phyloP scores from a whole-genome alignment of 2,329 filamentous ascomycete genomes.

The Alternaria viburni region DNA sequence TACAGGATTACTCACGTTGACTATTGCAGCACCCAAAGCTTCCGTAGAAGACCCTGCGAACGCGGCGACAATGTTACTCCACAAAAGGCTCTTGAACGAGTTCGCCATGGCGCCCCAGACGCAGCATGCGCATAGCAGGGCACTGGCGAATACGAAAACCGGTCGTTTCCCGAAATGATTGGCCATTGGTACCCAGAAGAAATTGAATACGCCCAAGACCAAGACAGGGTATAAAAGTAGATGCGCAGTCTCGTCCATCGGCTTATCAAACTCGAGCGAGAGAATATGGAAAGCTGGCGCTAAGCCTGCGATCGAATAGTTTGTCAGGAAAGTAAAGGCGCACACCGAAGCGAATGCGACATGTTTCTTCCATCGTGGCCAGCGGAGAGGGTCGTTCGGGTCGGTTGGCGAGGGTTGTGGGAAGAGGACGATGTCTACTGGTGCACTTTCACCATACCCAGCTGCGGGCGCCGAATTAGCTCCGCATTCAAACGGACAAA shows the following conservation, averaged over 20 bases:
- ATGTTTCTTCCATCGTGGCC: constrained; percentile 56
- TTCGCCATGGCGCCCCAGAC: constrained; percentile 56
- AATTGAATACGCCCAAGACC: constrained; percentile 59
- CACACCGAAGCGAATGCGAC: constrained; percentile 47
- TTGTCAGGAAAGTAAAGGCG: constrained; percentile 56
- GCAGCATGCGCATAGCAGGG: constrained; percentile 54
- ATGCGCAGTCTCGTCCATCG: constrained; percentile 53
- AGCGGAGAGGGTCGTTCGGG: constrained; percentile 57
- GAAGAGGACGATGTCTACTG: constrained; percentile 50
- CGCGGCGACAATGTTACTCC: constrained; percentile 55
- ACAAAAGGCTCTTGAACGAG: constrained; percentile 53
- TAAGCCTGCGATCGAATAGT: constrained; percentile 55
- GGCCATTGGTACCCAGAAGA: constrained; percentile 59
- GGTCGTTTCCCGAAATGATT: constrained; percentile 58
- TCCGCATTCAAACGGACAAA: background rate
- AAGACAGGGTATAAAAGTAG: constrained; percentile 53
- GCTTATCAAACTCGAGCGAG: constrained; percentile 55
- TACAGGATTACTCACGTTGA: constrained; percentile 33
- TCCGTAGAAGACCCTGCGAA: constrained; percentile 56
- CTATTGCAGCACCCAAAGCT: constrained; percentile 51
- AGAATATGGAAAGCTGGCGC: constrained; percentile 53
- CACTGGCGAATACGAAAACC: constrained; percentile 53
- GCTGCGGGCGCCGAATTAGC: constrained; percentile 1
- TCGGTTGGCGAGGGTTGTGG: constrained; percentile 56
- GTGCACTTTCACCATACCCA: background rate